phyloP scores from a whole-genome alignment of 2,329 filamentous ascomycete species.

The Cladosporium sp. region DNA sequence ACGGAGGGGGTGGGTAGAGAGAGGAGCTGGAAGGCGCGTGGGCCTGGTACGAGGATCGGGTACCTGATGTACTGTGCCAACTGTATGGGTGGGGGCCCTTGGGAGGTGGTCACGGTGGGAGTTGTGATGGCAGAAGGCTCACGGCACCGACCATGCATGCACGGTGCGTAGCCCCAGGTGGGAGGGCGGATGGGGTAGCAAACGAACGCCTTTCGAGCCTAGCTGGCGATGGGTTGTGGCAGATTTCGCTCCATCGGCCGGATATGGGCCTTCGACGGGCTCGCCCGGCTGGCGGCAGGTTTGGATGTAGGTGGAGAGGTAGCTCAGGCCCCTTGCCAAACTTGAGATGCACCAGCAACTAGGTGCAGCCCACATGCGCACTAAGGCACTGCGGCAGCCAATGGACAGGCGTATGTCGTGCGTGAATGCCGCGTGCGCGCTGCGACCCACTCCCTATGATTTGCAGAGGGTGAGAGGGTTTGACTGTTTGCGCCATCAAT shows the following conservation, averaged over 20 bases:
- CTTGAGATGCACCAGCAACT: slow-evolving; percentile 18
- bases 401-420: background rate
- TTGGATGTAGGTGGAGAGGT: slow-evolving; percentile 5
- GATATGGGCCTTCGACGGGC: slow-evolving; percentile 4
- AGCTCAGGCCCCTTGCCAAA: slow-evolving; percentile 9
- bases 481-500: slow-evolving; percentile 6
- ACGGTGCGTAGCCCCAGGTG: slow-evolving; percentile 10
- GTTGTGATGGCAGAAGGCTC: slow-evolving; percentile 11
- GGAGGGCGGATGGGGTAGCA: slow-evolving; percentile 12
- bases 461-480: slow-evolving; percentile 8
- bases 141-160: slow-evolving; percentile 12
- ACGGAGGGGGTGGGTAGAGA: background rate
- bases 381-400: slow-evolving; percentile 5
- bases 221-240: slow-evolving; percentile 15
- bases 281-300: slow-evolving; percentile 7
- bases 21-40: slow-evolving; percentile 9
- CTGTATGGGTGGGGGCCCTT: slow-evolving; percentile 10
- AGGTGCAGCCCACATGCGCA: slow-evolving; percentile 10
- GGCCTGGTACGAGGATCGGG: slow-evolving; percentile 6
- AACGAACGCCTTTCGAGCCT: slow-evolving; percentile 13
- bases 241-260: slow-evolving; percentile 10
- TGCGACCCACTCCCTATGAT: slow-evolving; percentile 1
- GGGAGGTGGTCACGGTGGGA: background rate
- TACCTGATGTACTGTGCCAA: slow-evolving; percentile 16
- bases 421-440: slow-evolving; percentile 10